These are phyloP conservation scores for Helicostylum pulchrum DNA, from an alignment of 192 early-diverging fungal genomes.

Conservation along the genomic window DNA sequence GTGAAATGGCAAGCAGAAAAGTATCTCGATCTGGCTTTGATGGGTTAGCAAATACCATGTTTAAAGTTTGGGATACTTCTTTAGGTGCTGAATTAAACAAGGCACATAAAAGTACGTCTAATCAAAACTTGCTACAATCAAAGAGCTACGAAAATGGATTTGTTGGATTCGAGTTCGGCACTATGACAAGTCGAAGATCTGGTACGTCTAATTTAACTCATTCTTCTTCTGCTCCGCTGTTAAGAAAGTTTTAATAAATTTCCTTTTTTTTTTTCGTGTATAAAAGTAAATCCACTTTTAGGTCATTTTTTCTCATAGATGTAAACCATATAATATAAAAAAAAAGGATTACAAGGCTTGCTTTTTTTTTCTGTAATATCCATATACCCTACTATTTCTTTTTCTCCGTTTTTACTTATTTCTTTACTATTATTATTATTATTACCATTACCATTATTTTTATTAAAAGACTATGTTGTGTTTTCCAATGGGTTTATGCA, in stretches of 20 bases:
- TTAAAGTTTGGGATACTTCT: conserved; percentile 7
- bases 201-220: conserved; percentile 4
- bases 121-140: conserved; percentile 1
- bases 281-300: too few species aligned
- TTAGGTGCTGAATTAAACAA: conserved; percentile 8
- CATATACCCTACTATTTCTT: too few species aligned
- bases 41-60: conserved; percentile 1
- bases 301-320: too few species aligned
- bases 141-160: conserved; percentile 16
- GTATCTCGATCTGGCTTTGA: conserved; percentile 48
- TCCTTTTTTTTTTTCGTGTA: too few species aligned
- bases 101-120: background rate
- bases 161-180: background rate
- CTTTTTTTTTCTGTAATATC: too few species aligned
- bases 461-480: too few species aligned
- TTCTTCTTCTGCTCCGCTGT: conserved; percentile 8
- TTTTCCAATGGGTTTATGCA: too few species aligned
- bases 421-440: too few species aligned
- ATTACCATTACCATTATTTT: too few species aligned
- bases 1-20: conserved; percentile 49
- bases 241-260: background rate
- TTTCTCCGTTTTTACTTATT: too few species aligned
- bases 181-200: conserved; percentile 1
- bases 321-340: too few species aligned
- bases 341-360: too few species aligned